Evolutionary conservation across 2,329 filamentous ascomycete species (phyloP).

Genomic region (Colletotrichum truncatum): DNA sequence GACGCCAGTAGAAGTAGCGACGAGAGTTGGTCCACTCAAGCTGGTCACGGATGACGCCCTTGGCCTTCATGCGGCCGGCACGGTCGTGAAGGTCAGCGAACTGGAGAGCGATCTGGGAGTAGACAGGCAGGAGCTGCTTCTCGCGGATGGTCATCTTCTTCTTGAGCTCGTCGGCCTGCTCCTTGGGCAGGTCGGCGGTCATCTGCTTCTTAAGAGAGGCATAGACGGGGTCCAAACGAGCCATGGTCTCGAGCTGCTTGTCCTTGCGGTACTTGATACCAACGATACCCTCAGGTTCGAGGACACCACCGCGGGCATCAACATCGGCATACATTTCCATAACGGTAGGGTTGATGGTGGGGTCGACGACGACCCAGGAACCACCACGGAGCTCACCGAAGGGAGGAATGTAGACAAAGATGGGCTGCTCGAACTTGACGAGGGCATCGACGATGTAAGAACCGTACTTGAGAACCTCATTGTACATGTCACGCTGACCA

Average conservation of each 20-base stretch:
- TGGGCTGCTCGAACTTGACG: constrained; percentile 97
- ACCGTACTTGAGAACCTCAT: constrained; percentile 99
- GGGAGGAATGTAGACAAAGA: constrained; percentile 99
- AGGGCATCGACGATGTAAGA: constrained; percentile 99
- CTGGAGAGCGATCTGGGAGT: constrained; percentile 93
- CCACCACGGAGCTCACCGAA: constrained; percentile 97
- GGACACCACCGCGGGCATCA: constrained; percentile 93
- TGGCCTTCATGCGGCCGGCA: constrained; percentile 96
- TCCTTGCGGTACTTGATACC: constrained; percentile 99
- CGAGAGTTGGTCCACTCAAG: constrained; percentile 90
- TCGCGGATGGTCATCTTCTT: constrained; percentile 85
- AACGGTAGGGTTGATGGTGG: constrained; percentile 93
- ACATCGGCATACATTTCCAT: constrained; percentile 99
- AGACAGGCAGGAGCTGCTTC: constrained; percentile 89
- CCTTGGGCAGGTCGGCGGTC: constrained; percentile 72
- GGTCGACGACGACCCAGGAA: constrained; percentile 99
- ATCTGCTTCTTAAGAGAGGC: constrained; percentile 84
- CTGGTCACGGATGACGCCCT: constrained; percentile 87
- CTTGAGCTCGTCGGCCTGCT: constrained; percentile 83
- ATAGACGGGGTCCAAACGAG: constrained; percentile 87
- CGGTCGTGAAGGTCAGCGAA: constrained; percentile 98
- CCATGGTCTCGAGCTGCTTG: constrained; percentile 97
- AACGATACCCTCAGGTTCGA: constrained; percentile 97
- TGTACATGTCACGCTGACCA: constrained; percentile 99
- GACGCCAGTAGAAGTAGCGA: constrained; percentile 99